Evolutionary conservation across 768 basidiomycete species (phyloP).

Genomic region (Cyclocybe aegerita): DNA sequence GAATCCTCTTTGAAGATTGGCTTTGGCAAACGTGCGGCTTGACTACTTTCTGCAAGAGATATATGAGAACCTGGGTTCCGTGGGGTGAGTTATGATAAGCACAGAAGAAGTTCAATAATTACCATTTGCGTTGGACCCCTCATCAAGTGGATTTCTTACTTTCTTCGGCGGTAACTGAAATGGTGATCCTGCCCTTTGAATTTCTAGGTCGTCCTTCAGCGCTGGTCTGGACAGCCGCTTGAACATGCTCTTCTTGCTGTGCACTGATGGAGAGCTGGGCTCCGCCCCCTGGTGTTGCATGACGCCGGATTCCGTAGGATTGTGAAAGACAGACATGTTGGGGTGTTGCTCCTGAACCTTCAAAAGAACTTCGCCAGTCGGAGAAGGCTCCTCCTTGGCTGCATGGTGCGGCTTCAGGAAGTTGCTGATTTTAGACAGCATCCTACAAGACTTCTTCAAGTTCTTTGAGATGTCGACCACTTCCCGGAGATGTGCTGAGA

Average conservation of each 20-base stretch:
- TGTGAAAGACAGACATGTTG: slow-evolving; percentile 57
- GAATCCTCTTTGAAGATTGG: slow-evolving; percentile 32
- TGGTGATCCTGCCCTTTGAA: slow-evolving; percentile 27
- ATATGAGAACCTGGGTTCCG: slow-evolving; percentile 28
- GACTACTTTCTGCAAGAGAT: slow-evolving; percentile 21
- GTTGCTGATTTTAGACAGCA: slow-evolving; percentile 52
- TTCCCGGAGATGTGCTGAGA: slow-evolving; percentile 1
- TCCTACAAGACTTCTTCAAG: slow-evolving; percentile 35
- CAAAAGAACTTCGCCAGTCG: slow-evolving; percentile 41
- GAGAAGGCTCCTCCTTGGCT: slow-evolving; percentile 29
- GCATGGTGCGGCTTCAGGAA: slow-evolving; percentile 47
- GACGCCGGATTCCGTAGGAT: slow-evolving; percentile 26
- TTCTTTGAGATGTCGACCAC: slow-evolving; percentile 18
- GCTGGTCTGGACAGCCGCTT: slow-evolving; percentile 49
- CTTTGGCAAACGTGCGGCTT: slow-evolving; percentile 19
- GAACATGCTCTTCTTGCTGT: slow-evolving; percentile 47
- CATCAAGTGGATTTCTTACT: slow-evolving; percentile 41
- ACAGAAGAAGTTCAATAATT: slow-evolving; percentile 11
- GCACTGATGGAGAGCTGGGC: slow-evolving; percentile 51
- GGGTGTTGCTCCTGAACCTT: slow-evolving; percentile 61
- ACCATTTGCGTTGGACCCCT: slow-evolving; percentile 38
- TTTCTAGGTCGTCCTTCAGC: slow-evolving; percentile 38
- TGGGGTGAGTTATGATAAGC: neutral
- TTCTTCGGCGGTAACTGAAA: slow-evolving; percentile 45
- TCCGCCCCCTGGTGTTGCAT: slow-evolving; percentile 31